Base-by-base conservation (phyloP, 2,329 filamentous ascomycete genomes). In the Alternaria burnsii region DNA sequence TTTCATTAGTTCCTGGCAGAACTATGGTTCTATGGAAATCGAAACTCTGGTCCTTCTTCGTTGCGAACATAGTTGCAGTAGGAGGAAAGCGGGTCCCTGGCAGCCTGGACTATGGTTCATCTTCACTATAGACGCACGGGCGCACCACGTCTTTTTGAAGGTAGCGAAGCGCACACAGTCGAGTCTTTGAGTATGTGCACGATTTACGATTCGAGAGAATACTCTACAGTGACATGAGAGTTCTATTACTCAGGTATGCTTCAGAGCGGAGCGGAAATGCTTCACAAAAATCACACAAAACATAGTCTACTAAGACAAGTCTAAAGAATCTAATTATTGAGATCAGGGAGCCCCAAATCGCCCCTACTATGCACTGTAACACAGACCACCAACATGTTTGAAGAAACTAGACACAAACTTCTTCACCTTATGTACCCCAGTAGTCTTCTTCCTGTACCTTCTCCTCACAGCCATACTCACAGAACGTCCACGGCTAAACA, bases 21-120 rank as follows among this genome's bases (percentile, higher is more conserved):
- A 50, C 30, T 38, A 50, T 38, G 46, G 32, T 50, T 50, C 20
- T 42, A 22, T 24, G 6, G 38, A 42, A 24, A 12, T 11, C n/a
- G 36, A 0, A 20, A 40, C 40, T 42, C 11, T 42, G 40, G 40
- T 42, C 16, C 34, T n/a, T 36, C 32, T 36, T 36, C 32, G 10
- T 30, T 8, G 28, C 28, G 28, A 30, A 30, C 11, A 16, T 36
- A 16, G 12, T 36, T 5, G 7, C 32, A 6, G 6, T 5, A 30
- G 12, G 5, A 36, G 14, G 14, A 36, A 14, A 36, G 32, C 14
- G 32, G 32, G 32, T 36, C 32, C 12, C 9, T 36, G 5, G 12
- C 16, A 5, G 32, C 32, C 40, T 22, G 40, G 11, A 22, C 40
- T 24, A 20, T 42, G 40, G 40, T 42, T 42, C 40, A 16, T 24